Conservation (phyloP, 1,139 yeast species). For the Yamadazyma sp. region DNA sequence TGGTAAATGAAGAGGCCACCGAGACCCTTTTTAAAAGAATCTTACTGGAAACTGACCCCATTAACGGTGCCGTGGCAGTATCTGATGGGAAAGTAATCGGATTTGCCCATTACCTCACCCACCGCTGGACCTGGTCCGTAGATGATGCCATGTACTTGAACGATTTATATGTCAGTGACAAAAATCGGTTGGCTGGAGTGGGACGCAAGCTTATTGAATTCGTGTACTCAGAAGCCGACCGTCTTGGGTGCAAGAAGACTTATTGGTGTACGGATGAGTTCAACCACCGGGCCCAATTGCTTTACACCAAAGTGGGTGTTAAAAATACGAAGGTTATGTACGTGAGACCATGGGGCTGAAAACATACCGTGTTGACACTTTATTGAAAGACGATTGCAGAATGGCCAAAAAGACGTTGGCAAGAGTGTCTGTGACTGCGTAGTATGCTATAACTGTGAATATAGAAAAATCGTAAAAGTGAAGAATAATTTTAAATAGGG, state of each 20-base stretch:
- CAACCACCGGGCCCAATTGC: conserved; percentile 57
- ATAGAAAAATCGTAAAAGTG: too few relatives aligned
- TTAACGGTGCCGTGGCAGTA: conserved; percentile 10
- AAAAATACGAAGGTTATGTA: conserved; percentile 1
- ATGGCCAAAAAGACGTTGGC: too few relatives aligned
- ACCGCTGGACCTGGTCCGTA: conserved; percentile 48
- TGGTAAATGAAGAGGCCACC: conserved; percentile 33
- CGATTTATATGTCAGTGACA: conserved; percentile 42
- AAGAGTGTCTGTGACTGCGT: too few relatives aligned
- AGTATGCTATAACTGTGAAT: too few relatives aligned
- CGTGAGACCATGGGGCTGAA: conserved; percentile 1
- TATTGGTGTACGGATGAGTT: conserved; percentile 57
- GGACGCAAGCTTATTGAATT: conserved; percentile 51
- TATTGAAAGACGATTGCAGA: too few relatives aligned
- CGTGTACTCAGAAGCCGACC: conserved; percentile 49
- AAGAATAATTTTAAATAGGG: too few relatives aligned
- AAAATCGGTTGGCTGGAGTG: conserved; percentile 42
- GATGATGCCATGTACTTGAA: conserved; percentile 46
- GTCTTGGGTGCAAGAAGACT: conserved; percentile 37
- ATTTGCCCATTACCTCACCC: conserved; percentile 48
- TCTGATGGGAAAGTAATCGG: conserved; percentile 23
- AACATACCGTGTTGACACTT: too few relatives aligned
- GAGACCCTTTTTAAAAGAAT: conserved; percentile 44
- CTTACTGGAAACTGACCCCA: conserved; percentile 41
- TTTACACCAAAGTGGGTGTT: conserved; percentile 50